Conservation (phyloP, 2,329 filamentous ascomycete species). For the Aureobasidium sp. region DNA sequence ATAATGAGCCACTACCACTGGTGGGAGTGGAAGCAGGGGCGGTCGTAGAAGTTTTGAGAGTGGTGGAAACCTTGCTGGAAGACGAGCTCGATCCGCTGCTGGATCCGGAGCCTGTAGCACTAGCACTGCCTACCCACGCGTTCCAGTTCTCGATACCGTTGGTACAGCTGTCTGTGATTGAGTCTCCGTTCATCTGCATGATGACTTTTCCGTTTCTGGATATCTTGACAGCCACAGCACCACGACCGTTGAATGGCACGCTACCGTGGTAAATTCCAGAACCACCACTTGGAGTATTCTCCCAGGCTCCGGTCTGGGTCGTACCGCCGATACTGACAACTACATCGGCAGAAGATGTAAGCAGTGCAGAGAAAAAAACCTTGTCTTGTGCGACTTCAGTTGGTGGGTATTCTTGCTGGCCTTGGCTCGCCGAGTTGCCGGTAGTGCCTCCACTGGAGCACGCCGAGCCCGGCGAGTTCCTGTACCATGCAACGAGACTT, state of each 20-base stretch:
- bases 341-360: conserved; percentile 27
- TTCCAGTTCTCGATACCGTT: conserved; percentile 22
- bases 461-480: conserved; percentile 31
- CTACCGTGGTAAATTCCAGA: conserved; percentile 22
- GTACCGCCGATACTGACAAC: conserved; percentile 29
- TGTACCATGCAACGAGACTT: conserved; percentile 40
- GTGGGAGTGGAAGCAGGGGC: neutral
- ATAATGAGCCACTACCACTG: neutral
- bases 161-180: conserved; percentile 28
- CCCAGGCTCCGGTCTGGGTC: conserved; percentile 16
- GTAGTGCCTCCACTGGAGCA: conserved; percentile 35
- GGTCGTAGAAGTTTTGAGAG: neutral
- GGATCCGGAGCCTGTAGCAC: neutral
- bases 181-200: conserved; percentile 31
- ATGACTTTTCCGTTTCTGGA: conserved; percentile 23
- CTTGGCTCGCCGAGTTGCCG: conserved; percentile 29
- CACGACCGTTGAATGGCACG: conserved; percentile 33
- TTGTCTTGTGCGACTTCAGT: conserved; percentile 36
- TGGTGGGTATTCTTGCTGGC: conserved; percentile 19
- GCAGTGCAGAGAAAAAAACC: conserved; percentile 39
- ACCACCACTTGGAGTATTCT: conserved; percentile 20
- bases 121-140: conserved; percentile 19
- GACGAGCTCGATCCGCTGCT: neutral
- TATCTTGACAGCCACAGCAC: conserved; percentile 35
- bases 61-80: neutral